Conservation (phyloP, 768 basidiomycete genomes). For the Tephrocybe sp. region DNA sequence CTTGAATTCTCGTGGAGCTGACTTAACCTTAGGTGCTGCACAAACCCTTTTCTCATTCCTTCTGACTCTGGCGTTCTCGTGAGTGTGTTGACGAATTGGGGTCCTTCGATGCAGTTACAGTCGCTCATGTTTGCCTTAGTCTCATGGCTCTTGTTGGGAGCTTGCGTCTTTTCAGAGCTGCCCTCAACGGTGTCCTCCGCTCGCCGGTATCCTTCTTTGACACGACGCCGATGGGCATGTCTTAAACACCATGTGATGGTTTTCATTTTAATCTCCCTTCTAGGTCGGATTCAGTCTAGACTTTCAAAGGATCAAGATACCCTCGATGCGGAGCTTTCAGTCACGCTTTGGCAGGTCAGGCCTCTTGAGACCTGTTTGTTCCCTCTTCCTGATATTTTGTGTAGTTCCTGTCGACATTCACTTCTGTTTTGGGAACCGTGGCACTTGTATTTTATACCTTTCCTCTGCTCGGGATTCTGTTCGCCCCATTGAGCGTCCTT, state of each 20-base stretch:
- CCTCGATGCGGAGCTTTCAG: slow-evolving; percentile 49
- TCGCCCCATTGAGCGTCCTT: slow-evolving; percentile 49
- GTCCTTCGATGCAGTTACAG: background rate
- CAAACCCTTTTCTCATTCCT: slow-evolving; percentile 53
- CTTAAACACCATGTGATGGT: background rate
- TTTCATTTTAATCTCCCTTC: background rate
- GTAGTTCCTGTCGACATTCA: slow-evolving; percentile 41
- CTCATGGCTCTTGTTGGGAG: slow-evolving; percentile 40
- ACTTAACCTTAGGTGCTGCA: slow-evolving; percentile 36
- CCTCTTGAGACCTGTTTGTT: background rate
- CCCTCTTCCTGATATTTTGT: background rate
- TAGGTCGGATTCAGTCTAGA: slow-evolving; percentile 57
- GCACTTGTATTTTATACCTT: slow-evolving; percentile 67
- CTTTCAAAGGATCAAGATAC: slow-evolving; percentile 65
- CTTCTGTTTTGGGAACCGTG: slow-evolving; percentile 52
- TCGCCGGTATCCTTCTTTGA: slow-evolving; percentile 73
- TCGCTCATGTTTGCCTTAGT: slow-evolving; percentile 20
- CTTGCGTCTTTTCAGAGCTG: slow-evolving; percentile 53
- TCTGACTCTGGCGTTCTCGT: slow-evolving; percentile 52
- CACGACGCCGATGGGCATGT: slow-evolving; percentile 64
- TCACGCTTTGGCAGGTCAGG: slow-evolving; percentile 46
- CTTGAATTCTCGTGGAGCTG: background rate
- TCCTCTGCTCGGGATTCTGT: slow-evolving; percentile 66
- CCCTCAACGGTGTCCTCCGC: slow-evolving; percentile 54
- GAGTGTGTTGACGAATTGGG: slow-evolving; percentile 16